Evolutionary conservation across 768 basidiomycete genomes (phyloP).

Genomic region (Gyrodon lividus): DNA sequence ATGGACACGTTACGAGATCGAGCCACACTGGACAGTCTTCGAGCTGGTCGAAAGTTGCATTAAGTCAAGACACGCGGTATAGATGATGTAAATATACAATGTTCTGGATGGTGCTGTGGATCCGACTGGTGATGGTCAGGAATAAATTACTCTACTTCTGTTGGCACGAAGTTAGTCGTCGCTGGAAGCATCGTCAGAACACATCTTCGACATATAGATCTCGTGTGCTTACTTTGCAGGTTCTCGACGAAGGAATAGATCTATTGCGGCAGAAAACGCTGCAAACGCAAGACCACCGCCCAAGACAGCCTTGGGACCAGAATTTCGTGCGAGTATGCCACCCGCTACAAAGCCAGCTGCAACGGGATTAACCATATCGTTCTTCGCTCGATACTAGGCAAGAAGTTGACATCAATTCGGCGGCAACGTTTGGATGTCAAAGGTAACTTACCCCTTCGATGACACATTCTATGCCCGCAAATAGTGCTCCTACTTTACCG

Average conservation of each 20-base stretch:
- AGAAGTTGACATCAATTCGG: background rate
- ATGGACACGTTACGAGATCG: background rate
- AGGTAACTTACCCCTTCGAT: conserved; percentile 79
- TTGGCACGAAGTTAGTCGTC: conserved; percentile 35
- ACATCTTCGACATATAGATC: conserved; percentile 5
- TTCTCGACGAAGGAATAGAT: conserved; percentile 76
- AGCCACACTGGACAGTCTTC: conserved; percentile 2
- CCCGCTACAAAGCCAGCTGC: conserved; percentile 87
- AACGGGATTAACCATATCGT: conserved; percentile 91
- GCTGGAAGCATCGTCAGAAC: conserved; percentile 22
- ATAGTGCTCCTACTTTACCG: conserved; percentile 90
- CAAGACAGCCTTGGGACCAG: conserved; percentile 84
- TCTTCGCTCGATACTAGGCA: conserved; percentile 87
- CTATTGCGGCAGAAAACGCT: conserved; percentile 90
- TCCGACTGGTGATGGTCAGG: conserved; percentile 4
- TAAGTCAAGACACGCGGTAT: conserved; percentile 13
- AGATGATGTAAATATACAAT: conserved; percentile 17
- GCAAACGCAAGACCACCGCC: conserved; percentile 91
- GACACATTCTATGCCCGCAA: conserved; percentile 93
- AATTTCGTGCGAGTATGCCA: conserved; percentile 81
- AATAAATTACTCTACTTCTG: conserved; percentile 18
- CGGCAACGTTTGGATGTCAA: background rate
- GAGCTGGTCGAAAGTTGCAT: conserved; percentile 8
- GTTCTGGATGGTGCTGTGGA: conserved; percentile 9
- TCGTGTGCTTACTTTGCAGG: conserved; percentile 62